Percentiles rank a stretch among this genome's conserved stretches.
These are phyloP conservation scores for Polygonum maritimum DNA, from an alignment of 148 eudicot species.

Conservation along the genomic window DNA sequence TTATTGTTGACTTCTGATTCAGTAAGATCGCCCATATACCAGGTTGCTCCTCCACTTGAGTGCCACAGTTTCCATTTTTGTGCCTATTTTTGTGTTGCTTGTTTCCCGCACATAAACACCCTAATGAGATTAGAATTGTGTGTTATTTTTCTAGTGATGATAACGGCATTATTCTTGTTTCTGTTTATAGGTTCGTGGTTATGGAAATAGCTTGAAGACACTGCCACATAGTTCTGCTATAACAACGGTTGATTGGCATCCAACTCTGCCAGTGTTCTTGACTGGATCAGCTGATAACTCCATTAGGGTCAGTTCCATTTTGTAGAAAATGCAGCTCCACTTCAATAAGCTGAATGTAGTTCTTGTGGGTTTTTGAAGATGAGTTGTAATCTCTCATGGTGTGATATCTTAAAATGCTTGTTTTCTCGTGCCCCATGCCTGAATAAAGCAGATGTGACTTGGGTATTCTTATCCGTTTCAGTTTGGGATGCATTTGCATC, in stretches of 20 bases:
- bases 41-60: constrained; percentile 30
- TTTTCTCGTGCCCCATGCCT: background rate
- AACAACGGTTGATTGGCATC: constrained; percentile 62
- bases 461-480: no score
- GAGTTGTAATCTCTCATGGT: background rate
- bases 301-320: constrained; percentile 48
- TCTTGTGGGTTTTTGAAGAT: background rate
- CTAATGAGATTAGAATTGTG: background rate
- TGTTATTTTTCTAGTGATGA: background rate
- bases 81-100: background rate
- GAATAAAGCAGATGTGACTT: no score
- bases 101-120: background rate
- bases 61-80: background rate
- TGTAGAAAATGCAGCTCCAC: constrained; percentile 8
- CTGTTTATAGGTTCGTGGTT: constrained; percentile 36
- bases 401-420: background rate
- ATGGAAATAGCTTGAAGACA: constrained; percentile 27
- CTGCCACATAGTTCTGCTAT: constrained; percentile 30
- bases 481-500: background rate
- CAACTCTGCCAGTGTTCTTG: constrained; percentile 48
- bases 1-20: constrained; percentile 78
- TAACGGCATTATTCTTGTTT: background rate
- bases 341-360: background rate
- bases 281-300: constrained; percentile 65
- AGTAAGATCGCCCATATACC: constrained; percentile 83